phyloP scores from a whole-genome alignment of 768 basidiomycete genomes.

The Xerocomellus dryophilus region DNA sequence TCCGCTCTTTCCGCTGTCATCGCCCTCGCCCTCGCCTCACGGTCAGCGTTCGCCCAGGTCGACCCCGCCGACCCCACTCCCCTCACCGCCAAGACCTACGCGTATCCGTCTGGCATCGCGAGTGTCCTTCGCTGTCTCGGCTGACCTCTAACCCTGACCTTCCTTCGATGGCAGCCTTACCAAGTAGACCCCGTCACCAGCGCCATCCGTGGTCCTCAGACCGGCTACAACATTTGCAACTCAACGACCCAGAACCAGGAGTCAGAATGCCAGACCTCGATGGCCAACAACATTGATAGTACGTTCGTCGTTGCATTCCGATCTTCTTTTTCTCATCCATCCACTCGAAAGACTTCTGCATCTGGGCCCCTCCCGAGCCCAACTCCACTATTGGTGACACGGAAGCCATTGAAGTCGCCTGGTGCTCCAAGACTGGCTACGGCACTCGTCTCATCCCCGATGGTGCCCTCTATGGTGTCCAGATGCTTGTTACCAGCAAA shows the following conservation, averaged over 20 bases:
- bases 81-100: conserved; percentile 43
- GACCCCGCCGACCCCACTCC: conserved; percentile 47
- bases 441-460: conserved; percentile 71
- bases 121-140: conserved; percentile 6
- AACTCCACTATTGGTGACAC: conserved; percentile 58
- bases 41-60: conserved; percentile 28
- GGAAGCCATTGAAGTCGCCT: conserved; percentile 70
- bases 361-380: conserved; percentile 55
- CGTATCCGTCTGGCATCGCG: conserved; percentile 44
- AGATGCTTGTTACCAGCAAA: conserved; percentile 54
- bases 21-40: conserved; percentile 29
- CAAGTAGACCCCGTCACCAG: conserved; percentile 43
- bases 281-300: conserved; percentile 54
- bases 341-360: conserved; percentile 58
- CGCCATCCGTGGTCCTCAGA: conserved; percentile 54
- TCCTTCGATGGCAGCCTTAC: conserved; percentile 40
- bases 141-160: background rate
- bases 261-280: conserved; percentile 67
- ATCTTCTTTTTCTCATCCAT: conserved; percentile 23
- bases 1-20: conserved; percentile 45
- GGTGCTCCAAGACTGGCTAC: conserved; percentile 62
- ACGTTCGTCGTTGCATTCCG: background rate
- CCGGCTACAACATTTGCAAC: conserved; percentile 68
- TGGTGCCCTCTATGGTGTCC: conserved; percentile 61
- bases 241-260: conserved; percentile 59